Percentiles rank a stretch among this genome's conserved stretches.
These are phyloP conservation scores for Neurospora intermedia DNA, from an alignment of 495 filamentous ascomycete genomes.

Conservation along the genomic window DNA sequence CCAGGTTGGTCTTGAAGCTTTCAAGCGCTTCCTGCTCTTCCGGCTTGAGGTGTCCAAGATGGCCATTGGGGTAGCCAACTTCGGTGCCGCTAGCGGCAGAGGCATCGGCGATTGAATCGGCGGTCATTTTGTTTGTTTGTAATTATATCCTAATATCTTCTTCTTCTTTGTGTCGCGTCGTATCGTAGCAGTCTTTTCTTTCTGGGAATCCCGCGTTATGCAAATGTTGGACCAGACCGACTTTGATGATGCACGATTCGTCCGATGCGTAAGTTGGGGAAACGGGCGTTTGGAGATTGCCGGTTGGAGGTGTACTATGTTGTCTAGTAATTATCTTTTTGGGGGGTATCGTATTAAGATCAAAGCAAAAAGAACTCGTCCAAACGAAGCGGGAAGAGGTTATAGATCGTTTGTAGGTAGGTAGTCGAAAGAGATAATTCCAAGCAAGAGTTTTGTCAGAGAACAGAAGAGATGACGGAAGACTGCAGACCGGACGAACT, in stretches of 20 bases:
- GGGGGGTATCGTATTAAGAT: neutral
- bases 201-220: neutral
- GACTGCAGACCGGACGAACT: neutral
- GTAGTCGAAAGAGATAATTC: neutral
- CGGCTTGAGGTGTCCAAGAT: slow-evolving; percentile 60
- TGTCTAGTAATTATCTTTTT: neutral
- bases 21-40: slow-evolving; percentile 54
- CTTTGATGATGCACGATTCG: neutral
- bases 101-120: slow-evolving; percentile 2
- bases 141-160: neutral
- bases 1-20: slow-evolving; percentile 56
- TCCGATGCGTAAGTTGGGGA: neutral
- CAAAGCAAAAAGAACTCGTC: neutral
- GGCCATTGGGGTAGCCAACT: slow-evolving; percentile 50
- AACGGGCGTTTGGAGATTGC: neutral
- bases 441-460: neutral
- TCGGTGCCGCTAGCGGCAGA: slow-evolving; percentile 24
- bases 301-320: neutral
- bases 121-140: slow-evolving; percentile 4
- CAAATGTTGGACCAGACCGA: neutral
- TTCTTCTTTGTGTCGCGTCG: neutral
- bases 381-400: neutral
- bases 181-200: neutral
- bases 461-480: neutral
- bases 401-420: neutral